These are phyloP conservation scores for Orobanche coerulescens DNA, from an alignment of 257 asterid species.

Conservation along the genomic window DNA sequence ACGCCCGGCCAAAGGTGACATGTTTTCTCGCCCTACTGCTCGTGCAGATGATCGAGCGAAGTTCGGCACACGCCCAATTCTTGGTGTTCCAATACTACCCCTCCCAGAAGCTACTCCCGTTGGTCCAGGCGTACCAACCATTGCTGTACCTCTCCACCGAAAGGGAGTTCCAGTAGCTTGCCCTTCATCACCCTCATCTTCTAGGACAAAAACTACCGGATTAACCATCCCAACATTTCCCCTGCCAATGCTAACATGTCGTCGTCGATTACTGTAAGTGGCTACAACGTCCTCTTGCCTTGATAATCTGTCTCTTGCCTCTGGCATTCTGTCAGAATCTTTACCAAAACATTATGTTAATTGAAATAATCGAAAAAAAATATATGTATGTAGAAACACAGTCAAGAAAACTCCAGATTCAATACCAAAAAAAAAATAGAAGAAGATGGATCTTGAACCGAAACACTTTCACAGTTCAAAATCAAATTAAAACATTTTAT, in stretches of 20 bases:
- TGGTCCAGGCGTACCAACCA: slow-evolving; percentile 34
- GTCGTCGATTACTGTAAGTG: slow-evolving; percentile 26
- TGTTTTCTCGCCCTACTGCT: slow-evolving; percentile 34
- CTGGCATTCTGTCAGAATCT: slow-evolving; percentile 41
- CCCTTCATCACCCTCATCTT: slow-evolving; percentile 29
- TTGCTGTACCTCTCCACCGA: slow-evolving; percentile 36
- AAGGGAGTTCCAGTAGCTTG: slow-evolving; percentile 27
- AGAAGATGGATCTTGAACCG: neutral
- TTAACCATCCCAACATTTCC: slow-evolving; percentile 19
- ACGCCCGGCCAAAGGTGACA: slow-evolving; percentile 33
- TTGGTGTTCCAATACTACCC: slow-evolving; percentile 31
- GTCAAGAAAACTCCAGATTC: neutral
- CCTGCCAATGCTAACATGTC: slow-evolving; percentile 15
- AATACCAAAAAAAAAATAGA: neutral
- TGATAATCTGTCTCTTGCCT: slow-evolving; percentile 46
- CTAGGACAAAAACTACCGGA: slow-evolving; percentile 18
- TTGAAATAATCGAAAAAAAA: neutral
- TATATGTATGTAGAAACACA: neutral
- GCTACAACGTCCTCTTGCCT: slow-evolving; percentile 35
- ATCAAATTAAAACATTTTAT: no score
- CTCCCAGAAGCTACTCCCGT: slow-evolving; percentile 22
- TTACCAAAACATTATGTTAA: neutral
- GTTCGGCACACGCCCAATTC: slow-evolving; percentile 26
- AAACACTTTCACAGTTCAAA: neutral
- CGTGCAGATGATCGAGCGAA: slow-evolving; percentile 28